Base-by-base conservation (phyloP, 2,329 filamentous ascomycete genomes). In the Stemphylium beticola region DNA sequence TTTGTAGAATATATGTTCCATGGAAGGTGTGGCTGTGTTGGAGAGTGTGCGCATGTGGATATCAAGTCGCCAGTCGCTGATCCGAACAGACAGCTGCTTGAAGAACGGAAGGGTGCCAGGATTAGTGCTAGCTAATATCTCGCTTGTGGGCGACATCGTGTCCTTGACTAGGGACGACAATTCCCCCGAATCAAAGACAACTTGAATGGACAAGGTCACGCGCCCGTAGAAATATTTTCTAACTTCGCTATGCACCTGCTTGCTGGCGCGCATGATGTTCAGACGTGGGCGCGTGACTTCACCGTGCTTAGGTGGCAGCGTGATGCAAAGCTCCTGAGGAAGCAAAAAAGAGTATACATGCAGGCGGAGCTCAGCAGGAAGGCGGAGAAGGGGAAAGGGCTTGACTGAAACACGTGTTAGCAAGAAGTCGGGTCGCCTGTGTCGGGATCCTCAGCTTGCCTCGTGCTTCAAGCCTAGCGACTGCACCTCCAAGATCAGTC, bases 361-460 rank as follows among this genome's bases (percentile, higher is more conserved):
- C 2, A 68, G 58, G 2, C 67, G 61, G 9, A 71, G 59, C 44
- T 71, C 67, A 20, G 64, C 53, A 1, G 67, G 67, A 8, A 71
- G 54, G 1, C 38, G 43, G 9, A 67, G 55, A 49, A 71, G 63
- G 2, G 65, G 54, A 33, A 70, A 69, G 2, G 62, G 53, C 15
- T 58, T 50, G 11, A 62, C 67, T 68, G 38, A 8, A 2, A 1
- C 10, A 1, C 10, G 6, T 22, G 31, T 67, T 18, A 64, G 58
- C 12, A 32, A 24, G 7, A 29, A 20, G 7, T 9, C 14, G 4
- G 12, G 14, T 20, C 20, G 9, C 17, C 29, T 10, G 6, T 3
- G 17, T 6, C 26, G 8, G n/a, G 22, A 18, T 10, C 9, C 5
- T 20, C 38, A 24, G 49, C 64, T 29, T 57, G 59, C 66, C 63